phyloP scores from a whole-genome alignment of 208 protist species.

The Trypanosoma congolense region DNA sequence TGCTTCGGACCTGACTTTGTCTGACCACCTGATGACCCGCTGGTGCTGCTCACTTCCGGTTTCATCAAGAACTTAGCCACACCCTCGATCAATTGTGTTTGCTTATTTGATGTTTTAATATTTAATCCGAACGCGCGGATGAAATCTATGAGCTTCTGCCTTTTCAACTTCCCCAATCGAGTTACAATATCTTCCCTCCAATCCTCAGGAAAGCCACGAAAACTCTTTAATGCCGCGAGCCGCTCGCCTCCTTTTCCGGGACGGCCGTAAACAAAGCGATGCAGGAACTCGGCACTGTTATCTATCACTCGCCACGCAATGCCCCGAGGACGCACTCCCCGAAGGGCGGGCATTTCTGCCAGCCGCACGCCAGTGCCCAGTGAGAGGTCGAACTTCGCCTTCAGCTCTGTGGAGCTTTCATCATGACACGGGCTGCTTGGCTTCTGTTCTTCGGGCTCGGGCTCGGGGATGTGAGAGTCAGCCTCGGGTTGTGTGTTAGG shows the following conservation, averaged over 20 bases:
- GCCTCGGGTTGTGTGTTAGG: neutral
- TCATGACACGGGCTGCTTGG: too few species aligned
- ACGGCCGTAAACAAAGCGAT: constrained; percentile 68
- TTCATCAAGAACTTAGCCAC: constrained; percentile 60
- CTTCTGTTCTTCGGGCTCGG: too few species aligned
- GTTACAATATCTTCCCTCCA: constrained; percentile 36
- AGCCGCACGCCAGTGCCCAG: constrained; percentile 47
- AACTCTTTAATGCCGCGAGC: constrained; percentile 40
- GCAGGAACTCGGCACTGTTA: constrained; percentile 52
- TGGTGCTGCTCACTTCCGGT: too few species aligned
- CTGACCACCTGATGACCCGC: neutral
- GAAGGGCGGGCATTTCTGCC: constrained; percentile 47
- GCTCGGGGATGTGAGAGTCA: too few species aligned
- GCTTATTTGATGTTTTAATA: constrained; percentile 30
- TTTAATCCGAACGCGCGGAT: constrained; percentile 44
- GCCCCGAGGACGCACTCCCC: constrained; percentile 20
- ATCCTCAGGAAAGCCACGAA: constrained; percentile 49
- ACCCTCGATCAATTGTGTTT: constrained; percentile 29
- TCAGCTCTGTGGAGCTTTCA: too few species aligned
- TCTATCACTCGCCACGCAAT: constrained; percentile 41
- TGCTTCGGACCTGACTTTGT: too few species aligned
- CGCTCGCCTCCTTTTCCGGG: constrained; percentile 38
- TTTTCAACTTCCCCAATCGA: constrained; percentile 34
- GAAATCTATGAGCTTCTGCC: constrained; percentile 53
- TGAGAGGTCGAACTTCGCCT: constrained; percentile 39